Evolutionary conservation across 257 asterid species (phyloP).

Genomic region (Knoxia roxburghii): DNA sequence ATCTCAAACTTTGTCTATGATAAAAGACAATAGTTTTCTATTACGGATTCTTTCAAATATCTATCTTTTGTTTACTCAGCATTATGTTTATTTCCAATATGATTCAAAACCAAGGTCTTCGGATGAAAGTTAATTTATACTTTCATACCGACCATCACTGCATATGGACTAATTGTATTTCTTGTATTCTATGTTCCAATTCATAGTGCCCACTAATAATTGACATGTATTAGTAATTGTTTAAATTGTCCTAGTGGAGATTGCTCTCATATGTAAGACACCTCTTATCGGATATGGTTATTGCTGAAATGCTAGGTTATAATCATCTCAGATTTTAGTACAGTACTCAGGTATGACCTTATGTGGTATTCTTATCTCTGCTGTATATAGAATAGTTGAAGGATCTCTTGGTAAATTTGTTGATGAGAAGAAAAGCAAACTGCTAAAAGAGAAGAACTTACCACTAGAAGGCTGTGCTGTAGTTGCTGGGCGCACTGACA

Average conservation of each 20-base stretch:
- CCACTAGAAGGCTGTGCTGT: slow-evolving; percentile 68
- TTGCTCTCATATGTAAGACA: neutral
- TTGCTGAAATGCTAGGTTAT: neutral
- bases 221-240: neutral
- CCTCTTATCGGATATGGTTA: neutral
- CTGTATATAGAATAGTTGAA: slow-evolving; percentile 59
- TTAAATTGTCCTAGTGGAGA: neutral
- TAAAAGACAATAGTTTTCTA: no score
- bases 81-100: neutral
- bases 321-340: neutral
- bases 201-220: neutral
- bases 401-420: slow-evolving; percentile 73
- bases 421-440: slow-evolving; percentile 67
- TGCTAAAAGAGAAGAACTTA: slow-evolving; percentile 65
- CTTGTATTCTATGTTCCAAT: neutral
- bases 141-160: neutral
- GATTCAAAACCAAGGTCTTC: neutral
- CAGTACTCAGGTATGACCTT: neutral
- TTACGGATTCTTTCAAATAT: no score
- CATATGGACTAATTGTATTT: neutral
- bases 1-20: no score
- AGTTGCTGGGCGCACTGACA: slow-evolving; percentile 97
- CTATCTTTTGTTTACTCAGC: neutral
- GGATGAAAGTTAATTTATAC: neutral
- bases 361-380: slow-evolving; percentile 6